Conservation (phyloP, 441 rosid species). For the Gossypium gossypioides region DNA sequence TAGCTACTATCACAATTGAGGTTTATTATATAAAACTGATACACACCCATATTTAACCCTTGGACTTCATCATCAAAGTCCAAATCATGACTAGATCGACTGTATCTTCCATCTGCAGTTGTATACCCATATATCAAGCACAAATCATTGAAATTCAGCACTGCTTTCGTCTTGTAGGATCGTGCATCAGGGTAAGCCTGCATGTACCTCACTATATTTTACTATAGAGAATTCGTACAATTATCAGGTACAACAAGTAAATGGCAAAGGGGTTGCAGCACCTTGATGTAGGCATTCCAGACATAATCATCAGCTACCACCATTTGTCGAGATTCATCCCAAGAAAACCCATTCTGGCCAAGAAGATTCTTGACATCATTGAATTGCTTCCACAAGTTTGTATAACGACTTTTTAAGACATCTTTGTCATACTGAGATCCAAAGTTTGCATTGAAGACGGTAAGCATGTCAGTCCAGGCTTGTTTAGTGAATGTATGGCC, state of each 20-base stretch:
- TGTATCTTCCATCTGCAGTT: conserved; percentile 85
- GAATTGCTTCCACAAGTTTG: conserved; percentile 70
- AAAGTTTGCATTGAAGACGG: conserved; percentile 58
- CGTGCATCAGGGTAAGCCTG: conserved; percentile 75
- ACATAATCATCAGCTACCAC: conserved; percentile 58
- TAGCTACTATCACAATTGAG: background rate
- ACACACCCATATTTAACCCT: conserved; percentile 45
- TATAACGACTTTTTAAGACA: conserved; percentile 62
- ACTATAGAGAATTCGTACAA: background rate
- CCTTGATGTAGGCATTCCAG: conserved; percentile 69
- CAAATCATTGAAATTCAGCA: conserved; percentile 59
- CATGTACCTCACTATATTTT: conserved; percentile 15
- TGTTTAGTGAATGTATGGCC: conserved; percentile 80
- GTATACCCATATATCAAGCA: conserved; percentile 70
- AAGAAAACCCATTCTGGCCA: conserved; percentile 60
- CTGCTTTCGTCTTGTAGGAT: conserved; percentile 60
- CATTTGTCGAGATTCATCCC: conserved; percentile 71
- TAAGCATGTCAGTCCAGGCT: conserved; percentile 79
- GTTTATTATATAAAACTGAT: conserved; percentile 5
- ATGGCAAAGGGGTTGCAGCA: conserved; percentile 14
- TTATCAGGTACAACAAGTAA: background rate
- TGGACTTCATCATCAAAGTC: conserved; percentile 63
- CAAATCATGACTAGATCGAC: conserved; percentile 77
- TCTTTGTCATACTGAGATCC: conserved; percentile 76
- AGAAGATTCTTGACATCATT: conserved; percentile 67